Conservation (phyloP, 2,329 filamentous ascomycete genomes). For the Claviceps purpurea region DNA sequence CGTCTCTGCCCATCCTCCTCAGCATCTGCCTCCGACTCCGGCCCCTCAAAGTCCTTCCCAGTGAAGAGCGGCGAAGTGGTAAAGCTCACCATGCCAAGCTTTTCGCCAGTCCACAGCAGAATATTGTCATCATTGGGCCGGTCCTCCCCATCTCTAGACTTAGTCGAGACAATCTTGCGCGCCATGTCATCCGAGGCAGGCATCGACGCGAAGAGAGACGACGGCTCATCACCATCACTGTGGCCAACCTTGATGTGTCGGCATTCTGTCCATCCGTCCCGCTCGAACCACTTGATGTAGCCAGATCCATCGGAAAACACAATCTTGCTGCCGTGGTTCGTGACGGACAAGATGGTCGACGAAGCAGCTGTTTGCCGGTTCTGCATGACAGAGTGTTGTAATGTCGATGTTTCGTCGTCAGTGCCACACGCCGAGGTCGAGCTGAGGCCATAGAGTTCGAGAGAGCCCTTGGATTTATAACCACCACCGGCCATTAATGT, state of each 20-base stretch:
- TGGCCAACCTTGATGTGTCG: constrained; percentile 41
- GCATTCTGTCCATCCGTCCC: constrained; percentile 58
- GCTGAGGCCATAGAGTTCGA: constrained; percentile 68
- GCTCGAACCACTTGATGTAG: constrained; percentile 78
- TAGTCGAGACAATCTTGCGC: constrained; percentile 61
- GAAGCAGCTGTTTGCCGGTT: constrained; percentile 75
- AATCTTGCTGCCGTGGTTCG: constrained; percentile 67
- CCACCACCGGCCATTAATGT: constrained; percentile 75
- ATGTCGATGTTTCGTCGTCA: constrained; percentile 12
- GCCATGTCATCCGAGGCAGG: constrained; percentile 57
- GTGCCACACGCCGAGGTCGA: constrained; percentile 14
- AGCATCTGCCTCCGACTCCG: constrained; percentile 28
- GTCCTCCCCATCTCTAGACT: constrained; percentile 20
- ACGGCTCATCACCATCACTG: constrained; percentile 31
- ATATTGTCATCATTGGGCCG: constrained; percentile 50
- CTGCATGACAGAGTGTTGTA: constrained; percentile 42
- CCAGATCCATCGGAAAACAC: constrained; percentile 78
- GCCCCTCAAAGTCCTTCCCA: constrained; percentile 36
- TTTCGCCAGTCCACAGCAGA: constrained; percentile 79
- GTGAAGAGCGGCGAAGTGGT: constrained; percentile 36
- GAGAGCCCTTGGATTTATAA: constrained; percentile 80
- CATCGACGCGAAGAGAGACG: constrained; percentile 35
- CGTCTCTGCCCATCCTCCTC: constrained; percentile 40
- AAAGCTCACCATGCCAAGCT: constrained; percentile 59
- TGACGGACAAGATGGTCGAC: constrained; percentile 70